phyloP scores from a whole-genome alignment of 352 stramenopile genomes.

The Pythium angustatum region DNA sequence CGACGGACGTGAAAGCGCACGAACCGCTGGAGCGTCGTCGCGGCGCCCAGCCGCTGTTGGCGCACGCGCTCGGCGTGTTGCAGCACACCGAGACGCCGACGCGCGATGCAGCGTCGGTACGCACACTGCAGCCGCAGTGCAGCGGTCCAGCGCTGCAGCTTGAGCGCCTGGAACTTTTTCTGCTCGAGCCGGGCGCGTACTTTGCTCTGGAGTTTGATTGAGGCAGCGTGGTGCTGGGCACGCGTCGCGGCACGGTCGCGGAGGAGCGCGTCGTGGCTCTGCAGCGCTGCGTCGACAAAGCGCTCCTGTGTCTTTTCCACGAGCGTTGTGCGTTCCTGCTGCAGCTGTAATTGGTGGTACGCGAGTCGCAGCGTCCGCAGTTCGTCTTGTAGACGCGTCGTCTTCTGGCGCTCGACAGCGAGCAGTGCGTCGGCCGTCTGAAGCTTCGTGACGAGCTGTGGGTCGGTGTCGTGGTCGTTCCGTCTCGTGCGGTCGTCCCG shows the following conservation, averaged over 20 bases:
- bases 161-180: slow-evolving; percentile 59
- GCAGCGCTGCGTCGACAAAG: slow-evolving; percentile 45
- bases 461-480: neutral
- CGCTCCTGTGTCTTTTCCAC: slow-evolving; percentile 41
- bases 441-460: slow-evolving; percentile 6
- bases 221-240: slow-evolving; percentile 43
- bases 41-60: slow-evolving; percentile 16
- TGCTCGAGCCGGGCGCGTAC: slow-evolving; percentile 56
- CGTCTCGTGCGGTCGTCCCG: too few species aligned
- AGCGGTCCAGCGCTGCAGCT: slow-evolving; percentile 43
- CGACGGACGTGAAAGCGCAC: slow-evolving; percentile 38
- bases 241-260: slow-evolving; percentile 39
- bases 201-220: slow-evolving; percentile 62
- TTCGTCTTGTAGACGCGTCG: slow-evolving; percentile 20
- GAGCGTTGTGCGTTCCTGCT: slow-evolving; percentile 49
- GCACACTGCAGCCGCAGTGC: slow-evolving; percentile 48
- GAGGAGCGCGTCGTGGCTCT: slow-evolving; percentile 40
- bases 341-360: slow-evolving; percentile 19
- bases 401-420: slow-evolving; percentile 23
- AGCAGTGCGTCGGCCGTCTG: slow-evolving; percentile 14
- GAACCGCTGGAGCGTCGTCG: slow-evolving; percentile 42
- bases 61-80: slow-evolving; percentile 20
- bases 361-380: slow-evolving; percentile 12
- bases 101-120: slow-evolving; percentile 24
- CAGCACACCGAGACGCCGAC: slow-evolving; percentile 20